These are phyloP conservation scores for Zygoascus hellenicus DNA, from an alignment of 1,139 yeast genomes.

Conservation along the genomic window DNA sequence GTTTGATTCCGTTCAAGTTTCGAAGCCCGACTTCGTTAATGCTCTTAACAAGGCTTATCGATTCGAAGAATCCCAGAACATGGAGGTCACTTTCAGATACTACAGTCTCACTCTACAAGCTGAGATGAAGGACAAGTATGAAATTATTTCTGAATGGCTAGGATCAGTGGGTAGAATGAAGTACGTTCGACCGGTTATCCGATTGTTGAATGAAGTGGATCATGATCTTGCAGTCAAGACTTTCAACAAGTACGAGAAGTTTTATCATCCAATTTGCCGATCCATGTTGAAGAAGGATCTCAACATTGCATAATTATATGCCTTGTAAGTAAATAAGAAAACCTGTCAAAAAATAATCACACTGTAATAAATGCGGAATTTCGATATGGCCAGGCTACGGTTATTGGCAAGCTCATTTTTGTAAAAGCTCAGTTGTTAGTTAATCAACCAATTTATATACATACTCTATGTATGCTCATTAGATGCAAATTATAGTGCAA, in stretches of 20 bases:
- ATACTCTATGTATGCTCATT: too few relatives aligned
- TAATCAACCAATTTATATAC: background rate
- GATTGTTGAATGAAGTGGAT: constrained; percentile 58
- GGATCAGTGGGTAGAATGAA: constrained; percentile 95
- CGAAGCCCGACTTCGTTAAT: constrained; percentile 27
- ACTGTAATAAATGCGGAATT: too few relatives aligned
- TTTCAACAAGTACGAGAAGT: constrained; percentile 50
- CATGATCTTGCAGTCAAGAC: constrained; percentile 59
- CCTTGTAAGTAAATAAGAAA: too few relatives aligned
- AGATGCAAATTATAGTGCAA: too few relatives aligned
- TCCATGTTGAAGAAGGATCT: constrained; percentile 74
- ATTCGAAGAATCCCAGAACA: constrained; percentile 53
- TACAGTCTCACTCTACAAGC: constrained; percentile 45
- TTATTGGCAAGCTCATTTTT: too few relatives aligned
- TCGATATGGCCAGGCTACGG: too few relatives aligned
- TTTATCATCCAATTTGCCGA: constrained; percentile 83
- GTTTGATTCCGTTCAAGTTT: constrained; percentile 20
- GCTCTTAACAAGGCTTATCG: constrained; percentile 39
- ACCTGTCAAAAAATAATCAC: too few relatives aligned
- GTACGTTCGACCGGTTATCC: constrained; percentile 83
- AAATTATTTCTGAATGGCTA: constrained; percentile 66
- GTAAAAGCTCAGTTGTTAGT: background rate
- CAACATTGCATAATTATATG: constrained; percentile 3
- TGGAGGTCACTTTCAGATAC: constrained; percentile 80
- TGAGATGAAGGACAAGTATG: constrained; percentile 43